Conservation (phyloP, 352 stramenopile species). For the Phytophthora pseudosyringae region DNA sequence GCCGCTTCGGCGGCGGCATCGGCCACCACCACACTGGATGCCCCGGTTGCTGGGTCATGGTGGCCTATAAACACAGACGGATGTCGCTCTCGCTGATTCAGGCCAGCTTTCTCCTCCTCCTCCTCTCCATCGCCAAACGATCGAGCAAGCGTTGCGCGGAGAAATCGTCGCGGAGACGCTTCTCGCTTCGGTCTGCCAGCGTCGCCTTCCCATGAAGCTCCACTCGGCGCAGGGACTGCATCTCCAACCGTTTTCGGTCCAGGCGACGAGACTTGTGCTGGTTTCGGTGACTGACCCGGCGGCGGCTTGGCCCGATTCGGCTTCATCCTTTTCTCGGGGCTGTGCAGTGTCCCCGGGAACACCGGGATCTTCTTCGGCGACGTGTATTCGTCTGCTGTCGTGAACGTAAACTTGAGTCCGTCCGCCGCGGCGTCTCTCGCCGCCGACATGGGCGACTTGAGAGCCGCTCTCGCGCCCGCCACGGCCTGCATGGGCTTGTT, state of each 20-base stretch:
- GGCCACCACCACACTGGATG: constrained; percentile 38
- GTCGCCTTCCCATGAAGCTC: constrained; percentile 20
- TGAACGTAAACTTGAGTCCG: constrained; percentile 76
- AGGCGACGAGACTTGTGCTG: constrained; percentile 15
- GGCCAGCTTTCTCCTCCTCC: constrained; percentile 23
- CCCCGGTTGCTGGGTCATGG: constrained; percentile 54
- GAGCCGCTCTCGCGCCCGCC: constrained; percentile 16
- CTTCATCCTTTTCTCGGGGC: constrained; percentile 46
- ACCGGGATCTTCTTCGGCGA: constrained; percentile 82
- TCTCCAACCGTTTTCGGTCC: constrained; percentile 11
- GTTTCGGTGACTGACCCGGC: constrained; percentile 18
- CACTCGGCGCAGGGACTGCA: constrained; percentile 1
- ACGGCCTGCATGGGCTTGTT: constrained; percentile 62
- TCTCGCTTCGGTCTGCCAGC: constrained; percentile 53
- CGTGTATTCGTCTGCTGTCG: constrained; percentile 67
- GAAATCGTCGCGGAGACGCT: constrained; percentile 67
- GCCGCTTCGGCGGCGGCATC: constrained; percentile 62
- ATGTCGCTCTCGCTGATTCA: constrained; percentile 38
- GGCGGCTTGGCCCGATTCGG: constrained; percentile 22
- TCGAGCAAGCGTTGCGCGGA: constrained; percentile 55
- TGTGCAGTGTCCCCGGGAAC: constrained; percentile 68
- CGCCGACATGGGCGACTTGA: constrained; percentile 27
- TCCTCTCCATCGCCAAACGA: constrained; percentile 28
- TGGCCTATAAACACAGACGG: constrained; percentile 53
- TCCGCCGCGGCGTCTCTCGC: neutral